phyloP scores from a whole-genome alignment of 805 yeast species.

The Kregervanrija fluxuum region DNA sequence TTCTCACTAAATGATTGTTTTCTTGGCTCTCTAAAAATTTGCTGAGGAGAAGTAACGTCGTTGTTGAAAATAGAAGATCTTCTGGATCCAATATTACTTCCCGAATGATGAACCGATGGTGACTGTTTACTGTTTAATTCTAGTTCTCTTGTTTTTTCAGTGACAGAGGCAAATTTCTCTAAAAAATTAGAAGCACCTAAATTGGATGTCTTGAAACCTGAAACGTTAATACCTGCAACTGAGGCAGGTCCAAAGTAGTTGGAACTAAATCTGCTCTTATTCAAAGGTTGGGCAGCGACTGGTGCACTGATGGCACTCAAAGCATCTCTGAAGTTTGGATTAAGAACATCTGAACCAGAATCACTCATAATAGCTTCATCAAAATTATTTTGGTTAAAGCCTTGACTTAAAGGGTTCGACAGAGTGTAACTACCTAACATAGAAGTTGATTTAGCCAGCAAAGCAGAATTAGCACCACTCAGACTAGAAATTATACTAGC shows the following conservation, averaged over 20 bases:
- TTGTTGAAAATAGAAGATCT: slow-evolving; percentile 44
- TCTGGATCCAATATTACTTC: slow-evolving; percentile 36
- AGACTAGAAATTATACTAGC: slow-evolving; percentile 28
- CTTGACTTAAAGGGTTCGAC: background rate
- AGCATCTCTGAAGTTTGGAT: slow-evolving; percentile 21
- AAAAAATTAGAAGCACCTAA: slow-evolving; percentile 39
- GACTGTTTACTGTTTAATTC: slow-evolving; percentile 27
- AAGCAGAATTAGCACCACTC: slow-evolving; percentile 17
- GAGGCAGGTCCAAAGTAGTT: slow-evolving; percentile 53
- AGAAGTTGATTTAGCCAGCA: slow-evolving; percentile 20
- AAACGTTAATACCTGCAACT: slow-evolving; percentile 38
- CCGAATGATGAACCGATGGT: slow-evolving; percentile 16
- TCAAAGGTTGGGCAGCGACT: slow-evolving; percentile 11
- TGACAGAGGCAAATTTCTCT: slow-evolving; percentile 56
- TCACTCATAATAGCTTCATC: slow-evolving; percentile 25
- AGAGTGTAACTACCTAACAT: slow-evolving; percentile 14
- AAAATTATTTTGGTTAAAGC: slow-evolving; percentile 9
- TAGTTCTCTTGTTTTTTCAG: slow-evolving; percentile 63
- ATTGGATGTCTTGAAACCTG: slow-evolving; percentile 19
- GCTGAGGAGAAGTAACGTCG: slow-evolving; percentile 22
- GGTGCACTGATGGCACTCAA: slow-evolving; percentile 29
- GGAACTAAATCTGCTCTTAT: slow-evolving; percentile 27
- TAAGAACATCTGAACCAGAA: slow-evolving; percentile 25
- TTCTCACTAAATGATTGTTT: slow-evolving; percentile 53
- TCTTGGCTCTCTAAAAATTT: slow-evolving; percentile 25